A percentile compares a stretch with the other conserved stretches of the same genome.
Evolutionary conservation across 2,329 filamentous ascomycete genomes (phyloP).

Genomic region (Epicoccum sorghinum): DNA sequence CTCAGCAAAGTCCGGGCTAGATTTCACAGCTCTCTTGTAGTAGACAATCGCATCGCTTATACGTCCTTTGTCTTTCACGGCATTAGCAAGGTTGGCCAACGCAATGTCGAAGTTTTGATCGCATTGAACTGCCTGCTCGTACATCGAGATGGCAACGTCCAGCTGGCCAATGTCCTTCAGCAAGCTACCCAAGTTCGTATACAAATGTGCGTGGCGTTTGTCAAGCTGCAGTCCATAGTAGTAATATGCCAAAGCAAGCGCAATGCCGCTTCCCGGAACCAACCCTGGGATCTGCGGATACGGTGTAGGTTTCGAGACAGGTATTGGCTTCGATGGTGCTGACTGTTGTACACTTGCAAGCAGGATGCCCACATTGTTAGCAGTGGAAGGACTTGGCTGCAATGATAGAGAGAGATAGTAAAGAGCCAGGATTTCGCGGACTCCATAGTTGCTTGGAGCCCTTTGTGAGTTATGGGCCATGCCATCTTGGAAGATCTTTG

Average conservation of each 20-base stretch:
- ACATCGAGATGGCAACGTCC: conserved; percentile 92
- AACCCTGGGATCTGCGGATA: conserved; percentile 72
- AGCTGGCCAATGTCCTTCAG: conserved; percentile 96
- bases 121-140: conserved; percentile 89
- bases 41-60: conserved; percentile 91
- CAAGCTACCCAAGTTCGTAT: conserved; percentile 93
- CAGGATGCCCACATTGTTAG: conserved; percentile 96
- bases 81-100: conserved; percentile 93
- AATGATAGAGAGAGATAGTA: conserved; percentile 95
- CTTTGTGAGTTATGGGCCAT: conserved; percentile 75
- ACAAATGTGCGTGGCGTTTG: conserved; percentile 88
- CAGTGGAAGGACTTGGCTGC: conserved; percentile 94
- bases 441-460: conserved; percentile 67
- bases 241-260: conserved; percentile 90
- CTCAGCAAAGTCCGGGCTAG: conserved; percentile 96
- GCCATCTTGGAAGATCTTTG: conserved; percentile 96
- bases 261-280: conserved; percentile 81
- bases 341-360: conserved; percentile 91
- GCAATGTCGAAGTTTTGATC: conserved; percentile 97
- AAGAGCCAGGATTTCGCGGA: conserved; percentile 89
- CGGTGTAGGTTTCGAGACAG: conserved; percentile 46
- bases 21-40: conserved; percentile 85
- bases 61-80: conserved; percentile 93
- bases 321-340: conserved; percentile 50
- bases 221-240: conserved; percentile 91